phyloP scores from a whole-genome alignment of 2,329 filamentous ascomycete species.

The Zalaria sp. region DNA sequence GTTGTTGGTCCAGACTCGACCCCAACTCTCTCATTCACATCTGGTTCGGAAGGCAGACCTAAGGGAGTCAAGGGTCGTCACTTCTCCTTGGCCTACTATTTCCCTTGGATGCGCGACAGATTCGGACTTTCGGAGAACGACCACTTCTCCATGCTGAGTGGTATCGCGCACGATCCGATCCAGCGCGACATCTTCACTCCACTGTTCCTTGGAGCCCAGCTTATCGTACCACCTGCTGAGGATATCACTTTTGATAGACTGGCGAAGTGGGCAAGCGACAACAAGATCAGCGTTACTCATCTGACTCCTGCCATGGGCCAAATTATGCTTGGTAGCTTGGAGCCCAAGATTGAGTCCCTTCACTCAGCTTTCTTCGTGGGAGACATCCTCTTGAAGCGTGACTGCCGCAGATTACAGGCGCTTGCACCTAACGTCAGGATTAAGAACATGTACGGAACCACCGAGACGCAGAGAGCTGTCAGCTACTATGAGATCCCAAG shows the following conservation, averaged over 20 bases:
- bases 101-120: constrained; percentile 79
- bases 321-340: constrained; percentile 73
- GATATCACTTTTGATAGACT: constrained; percentile 77
- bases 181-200: constrained; percentile 77
- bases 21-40: constrained; percentile 51
- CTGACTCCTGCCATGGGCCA: constrained; percentile 95
- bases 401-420: constrained; percentile 62
- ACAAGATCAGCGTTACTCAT: constrained; percentile 66
- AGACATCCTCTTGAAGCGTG: constrained; percentile 72
- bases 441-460: constrained; percentile 80
- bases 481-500: constrained; percentile 70
- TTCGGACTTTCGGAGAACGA: constrained; percentile 62
- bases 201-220: constrained; percentile 66
- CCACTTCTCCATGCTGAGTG: constrained; percentile 69
- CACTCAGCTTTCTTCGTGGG: constrained; percentile 80
- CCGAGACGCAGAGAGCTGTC: constrained; percentile 69
- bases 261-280: constrained; percentile 73
- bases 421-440: constrained; percentile 64
- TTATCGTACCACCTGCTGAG: constrained; percentile 67
- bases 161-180: constrained; percentile 61
- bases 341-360: constrained; percentile 48
- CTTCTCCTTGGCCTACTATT: constrained; percentile 74
- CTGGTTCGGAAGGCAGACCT: constrained; percentile 60
- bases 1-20: constrained; percentile 75
- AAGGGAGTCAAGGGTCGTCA: constrained; percentile 84